phyloP scores from a whole-genome alignment of 2,329 filamentous ascomycete genomes.

The Cladosporium sp. region DNA sequence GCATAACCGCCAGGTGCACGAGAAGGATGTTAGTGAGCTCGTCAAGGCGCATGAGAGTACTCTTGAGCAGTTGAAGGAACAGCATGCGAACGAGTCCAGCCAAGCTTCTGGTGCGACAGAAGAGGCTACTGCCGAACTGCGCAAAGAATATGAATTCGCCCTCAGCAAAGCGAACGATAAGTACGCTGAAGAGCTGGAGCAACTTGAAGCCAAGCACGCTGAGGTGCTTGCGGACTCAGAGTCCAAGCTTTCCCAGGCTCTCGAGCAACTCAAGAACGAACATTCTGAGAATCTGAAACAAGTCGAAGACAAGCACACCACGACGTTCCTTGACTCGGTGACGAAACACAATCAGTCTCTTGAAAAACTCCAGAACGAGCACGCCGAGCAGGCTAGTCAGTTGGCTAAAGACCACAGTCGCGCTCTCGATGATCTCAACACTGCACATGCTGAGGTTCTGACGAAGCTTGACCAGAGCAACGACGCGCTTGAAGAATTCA shows the following conservation, averaged over 20 bases:
- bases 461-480: neutral
- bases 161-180: neutral
- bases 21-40: neutral
- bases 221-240: neutral
- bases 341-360: constrained; percentile 14
- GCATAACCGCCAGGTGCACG: neutral
- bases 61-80: constrained; percentile 15
- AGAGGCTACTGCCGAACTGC: constrained; percentile 1
- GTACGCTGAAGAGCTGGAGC: neutral
- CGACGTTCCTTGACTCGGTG: neutral
- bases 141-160: neutral
- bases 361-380: constrained; percentile 20
- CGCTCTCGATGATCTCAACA: constrained; percentile 12
- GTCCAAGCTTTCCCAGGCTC: constrained; percentile 11
- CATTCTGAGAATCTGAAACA: neutral
- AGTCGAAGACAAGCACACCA: neutral
- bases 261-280: constrained; percentile 18
- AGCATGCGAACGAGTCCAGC: constrained; percentile 5
- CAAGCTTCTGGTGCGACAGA: neutral
- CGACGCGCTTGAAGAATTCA: neutral
- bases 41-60: constrained; percentile 6
- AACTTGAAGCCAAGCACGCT: neutral
- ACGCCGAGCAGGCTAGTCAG: constrained; percentile 1
- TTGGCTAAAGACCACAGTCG: constrained; percentile 14
- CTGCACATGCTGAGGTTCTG: neutral